A percentile compares a stretch with the other conserved stretches of the same genome.
Conservation (phyloP, 1,284 basidiomycete species). For the Ustilago crameri region DNA sequence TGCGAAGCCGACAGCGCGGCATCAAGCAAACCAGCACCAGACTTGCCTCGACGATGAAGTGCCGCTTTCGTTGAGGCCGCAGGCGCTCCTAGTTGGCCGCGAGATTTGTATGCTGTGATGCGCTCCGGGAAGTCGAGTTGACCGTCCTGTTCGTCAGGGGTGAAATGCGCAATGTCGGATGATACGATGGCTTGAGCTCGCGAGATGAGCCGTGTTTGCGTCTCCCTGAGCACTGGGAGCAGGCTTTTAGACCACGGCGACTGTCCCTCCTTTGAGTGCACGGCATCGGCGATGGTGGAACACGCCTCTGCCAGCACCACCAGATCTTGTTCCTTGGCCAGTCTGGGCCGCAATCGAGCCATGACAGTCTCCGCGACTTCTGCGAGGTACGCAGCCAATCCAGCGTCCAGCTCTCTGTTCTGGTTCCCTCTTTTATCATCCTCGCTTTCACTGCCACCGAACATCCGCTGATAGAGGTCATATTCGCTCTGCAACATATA, state of each 20-base stretch:
- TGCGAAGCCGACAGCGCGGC: constrained; percentile 37
- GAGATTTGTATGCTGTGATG: constrained; percentile 18
- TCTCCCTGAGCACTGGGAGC: constrained; percentile 31
- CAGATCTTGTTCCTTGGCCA: constrained; percentile 32
- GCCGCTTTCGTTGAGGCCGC: not conserved
- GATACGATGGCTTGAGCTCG: constrained; percentile 31
- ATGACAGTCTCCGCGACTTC: constrained; percentile 30
- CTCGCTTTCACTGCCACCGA: constrained; percentile 3
- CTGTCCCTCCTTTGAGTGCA: not conserved
- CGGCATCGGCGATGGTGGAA: constrained; percentile 7
- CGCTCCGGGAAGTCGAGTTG: constrained; percentile 43
- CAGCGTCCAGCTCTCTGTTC: constrained; percentile 9
- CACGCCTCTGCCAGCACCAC: constrained; percentile 15
- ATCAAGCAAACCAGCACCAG: constrained; percentile 45
- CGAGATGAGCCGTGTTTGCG: constrained; percentile 23
- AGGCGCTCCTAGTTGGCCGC: not conserved
- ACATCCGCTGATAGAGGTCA: constrained; percentile 33
- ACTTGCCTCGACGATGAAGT: constrained; percentile 39
- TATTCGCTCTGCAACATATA: constrained; percentile 22
- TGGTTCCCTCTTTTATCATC: not conserved
- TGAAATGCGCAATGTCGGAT: constrained; percentile 31
- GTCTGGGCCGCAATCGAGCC: constrained; percentile 17
- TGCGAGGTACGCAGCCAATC: constrained; percentile 10
- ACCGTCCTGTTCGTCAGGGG: constrained; percentile 24
- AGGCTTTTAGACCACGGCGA: constrained; percentile 13